These are phyloP conservation scores for Penicillium silybi DNA, from an alignment of 495 filamentous ascomycete genomes.

Conservation along the genomic window DNA sequence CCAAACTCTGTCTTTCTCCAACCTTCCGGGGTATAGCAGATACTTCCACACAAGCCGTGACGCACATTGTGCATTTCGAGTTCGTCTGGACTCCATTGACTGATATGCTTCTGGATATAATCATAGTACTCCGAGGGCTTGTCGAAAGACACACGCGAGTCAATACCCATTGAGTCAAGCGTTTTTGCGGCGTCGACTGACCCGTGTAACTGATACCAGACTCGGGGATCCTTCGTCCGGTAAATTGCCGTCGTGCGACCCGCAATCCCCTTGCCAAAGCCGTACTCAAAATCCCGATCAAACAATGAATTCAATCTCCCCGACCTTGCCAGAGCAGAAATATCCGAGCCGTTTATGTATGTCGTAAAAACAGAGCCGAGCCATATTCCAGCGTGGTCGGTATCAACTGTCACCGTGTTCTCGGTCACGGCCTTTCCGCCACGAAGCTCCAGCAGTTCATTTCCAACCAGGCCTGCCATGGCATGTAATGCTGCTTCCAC, in stretches of 20 bases:
- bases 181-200: slow-evolving; percentile 22
- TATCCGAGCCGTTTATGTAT: not conserved
- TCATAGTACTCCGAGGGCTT: not conserved
- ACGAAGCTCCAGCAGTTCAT: not conserved
- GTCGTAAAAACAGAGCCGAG: not conserved
- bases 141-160: slow-evolving; percentile 9
- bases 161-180: slow-evolving; percentile 24
- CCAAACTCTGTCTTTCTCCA: slow-evolving; percentile 28
- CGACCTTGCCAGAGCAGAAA: not conserved
- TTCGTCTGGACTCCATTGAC: slow-evolving; percentile 18
- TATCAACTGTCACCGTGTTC: not conserved
- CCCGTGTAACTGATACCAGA: slow-evolving; percentile 35
- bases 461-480: not conserved
- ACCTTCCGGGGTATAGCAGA: slow-evolving; percentile 19
- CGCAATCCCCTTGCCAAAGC: not conserved
- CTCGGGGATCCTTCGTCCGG: slow-evolving; percentile 19
- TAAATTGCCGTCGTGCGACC: slow-evolving; percentile 21
- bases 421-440: not conserved
- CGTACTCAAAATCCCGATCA: not conserved
- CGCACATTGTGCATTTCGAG: slow-evolving; percentile 23
- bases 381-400: not conserved
- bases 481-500: not conserved
- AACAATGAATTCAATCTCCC: not conserved
- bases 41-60: slow-evolving; percentile 24
- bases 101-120: slow-evolving; percentile 18